Evolutionary conservation across 768 basidiomycete genomes (phyloP).

Genomic region (Crassisporium funariophilum): DNA sequence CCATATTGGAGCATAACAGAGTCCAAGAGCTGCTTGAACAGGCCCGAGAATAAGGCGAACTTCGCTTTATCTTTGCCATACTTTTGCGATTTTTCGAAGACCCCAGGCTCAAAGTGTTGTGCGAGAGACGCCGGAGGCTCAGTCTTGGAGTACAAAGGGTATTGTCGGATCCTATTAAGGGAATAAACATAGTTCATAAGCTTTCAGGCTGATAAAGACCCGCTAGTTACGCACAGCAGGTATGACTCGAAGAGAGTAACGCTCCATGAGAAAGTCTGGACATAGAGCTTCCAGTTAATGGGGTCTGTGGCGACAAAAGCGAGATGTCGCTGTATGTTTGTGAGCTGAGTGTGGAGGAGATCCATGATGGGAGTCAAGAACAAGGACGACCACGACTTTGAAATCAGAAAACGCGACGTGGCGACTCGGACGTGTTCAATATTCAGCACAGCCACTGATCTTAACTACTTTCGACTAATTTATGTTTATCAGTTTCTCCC

Average conservation of each 20-base stretch:
- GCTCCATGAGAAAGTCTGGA: constrained; percentile 76
- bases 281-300: constrained; percentile 81
- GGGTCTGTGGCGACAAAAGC: constrained; percentile 73
- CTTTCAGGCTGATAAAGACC: background rate
- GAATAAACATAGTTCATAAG: constrained; percentile 4
- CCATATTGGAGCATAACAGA: constrained; percentile 73
- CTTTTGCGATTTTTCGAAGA: constrained; percentile 86
- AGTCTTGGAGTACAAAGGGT: constrained; percentile 78
- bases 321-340: constrained; percentile 58
- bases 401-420: constrained; percentile 23
- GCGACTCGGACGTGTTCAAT: constrained; percentile 28
- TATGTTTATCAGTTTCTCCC: too few species aligned
- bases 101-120: constrained; percentile 64
- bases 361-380: constrained; percentile 48
- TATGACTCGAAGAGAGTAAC: constrained; percentile 88
- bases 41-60: constrained; percentile 72
- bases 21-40: constrained; percentile 75
- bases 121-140: constrained; percentile 73
- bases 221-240: constrained; percentile 70
- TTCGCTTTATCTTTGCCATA: constrained; percentile 92
- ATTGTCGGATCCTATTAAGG: constrained; percentile 63
- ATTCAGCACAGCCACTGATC: constrained; percentile 25
- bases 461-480: background rate
- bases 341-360: constrained; percentile 59
- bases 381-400: too few species aligned